Evolutionary conservation across 2,329 filamentous ascomycete genomes (phyloP), one percentile per base, ranked within the genome.

Genomic region (Alternaria atra): DNA sequence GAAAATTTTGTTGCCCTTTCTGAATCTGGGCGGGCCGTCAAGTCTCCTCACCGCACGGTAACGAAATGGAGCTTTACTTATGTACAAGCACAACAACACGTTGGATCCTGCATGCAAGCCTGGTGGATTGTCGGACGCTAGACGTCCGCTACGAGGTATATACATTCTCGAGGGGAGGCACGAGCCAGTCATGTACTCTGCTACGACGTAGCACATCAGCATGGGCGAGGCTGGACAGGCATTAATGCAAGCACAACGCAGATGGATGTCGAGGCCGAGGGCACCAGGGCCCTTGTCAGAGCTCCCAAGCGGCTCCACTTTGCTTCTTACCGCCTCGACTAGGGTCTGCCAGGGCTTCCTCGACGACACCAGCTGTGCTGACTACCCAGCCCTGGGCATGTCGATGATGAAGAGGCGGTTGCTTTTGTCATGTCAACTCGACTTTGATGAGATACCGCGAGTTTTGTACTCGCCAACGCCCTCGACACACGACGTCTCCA

Each of bases 321-420:
- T 56, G 47, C 47, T 56, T 63, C 60, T 63, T 60, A 63, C 60
- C 60, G 60, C 60, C 60, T 63, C 57, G 47, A 52, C 54, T 47
- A 56, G 46, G 42, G 35, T 39, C 25, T 52, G 54, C 27, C 35
- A 27, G 48, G 46, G 40, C 23, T 32, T 42, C 39, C 43, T 39
- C 53, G 43, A 50, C 53, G 27, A 47, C 20, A 15, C 46, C 30
- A 35, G 32, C 8, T 20, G 39, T 40, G 34, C 32, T 47, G 32
- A 32, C 44, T 40, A 37, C 27, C 25, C 20, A 27, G 52, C 46
- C 46, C 30, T 34, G 46, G 35, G 25, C 35, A 5, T 17, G 50
- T 8, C 23, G 52, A 23, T 23, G 43, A 50, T n/a, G 1, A 12
- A 12, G 39, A 42, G 6, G 39, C 39, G 10, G 39, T 50, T 50